Conservation (phyloP, 2,329 filamentous ascomycete genomes). For the Fusarium tjaetaba region DNA sequence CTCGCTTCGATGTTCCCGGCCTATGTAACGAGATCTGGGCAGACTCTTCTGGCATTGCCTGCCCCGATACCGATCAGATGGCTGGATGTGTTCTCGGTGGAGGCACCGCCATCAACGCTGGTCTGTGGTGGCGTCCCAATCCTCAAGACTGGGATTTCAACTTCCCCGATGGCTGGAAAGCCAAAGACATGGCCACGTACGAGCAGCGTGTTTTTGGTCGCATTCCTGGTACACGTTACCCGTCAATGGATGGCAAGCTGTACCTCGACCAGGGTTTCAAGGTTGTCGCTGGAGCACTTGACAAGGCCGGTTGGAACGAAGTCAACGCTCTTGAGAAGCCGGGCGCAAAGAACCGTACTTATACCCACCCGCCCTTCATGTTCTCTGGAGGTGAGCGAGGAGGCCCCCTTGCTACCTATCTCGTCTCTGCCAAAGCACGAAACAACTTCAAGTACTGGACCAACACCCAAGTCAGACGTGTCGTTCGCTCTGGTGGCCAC, state of each 20-base stretch:
- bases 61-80: conserved; percentile 10
- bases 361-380: conserved; percentile 4
- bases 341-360: not conserved
- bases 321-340: conserved; percentile 1
- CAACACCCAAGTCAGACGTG: conserved; percentile 8
- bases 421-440: not conserved
- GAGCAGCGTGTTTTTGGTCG: conserved; percentile 9
- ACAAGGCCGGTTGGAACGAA: not conserved
- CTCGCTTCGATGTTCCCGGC: conserved; percentile 10
- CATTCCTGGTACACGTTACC: conserved; percentile 4
- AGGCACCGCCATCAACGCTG: conserved; percentile 9
- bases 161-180: conserved; percentile 16
- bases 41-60: conserved; percentile 5
- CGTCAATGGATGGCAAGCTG: conserved; percentile 4
- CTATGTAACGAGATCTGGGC: conserved; percentile 8
- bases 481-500: conserved; percentile 8
- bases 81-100: conserved; percentile 13
- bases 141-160: conserved; percentile 8
- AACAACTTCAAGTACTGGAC: conserved; percentile 15
- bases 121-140: conserved; percentile 15
- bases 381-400: conserved; percentile 4
- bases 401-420: conserved; percentile 3
- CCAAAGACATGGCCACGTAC: conserved; percentile 5
- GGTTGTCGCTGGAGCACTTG: conserved; percentile 1
- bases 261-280: conserved; percentile 15